Percentiles rank a stretch among this genome's conserved stretches.
phyloP scores from a whole-genome alignment of 2,329 filamentous ascomycete species.

The Aspergillus piperis region DNA sequence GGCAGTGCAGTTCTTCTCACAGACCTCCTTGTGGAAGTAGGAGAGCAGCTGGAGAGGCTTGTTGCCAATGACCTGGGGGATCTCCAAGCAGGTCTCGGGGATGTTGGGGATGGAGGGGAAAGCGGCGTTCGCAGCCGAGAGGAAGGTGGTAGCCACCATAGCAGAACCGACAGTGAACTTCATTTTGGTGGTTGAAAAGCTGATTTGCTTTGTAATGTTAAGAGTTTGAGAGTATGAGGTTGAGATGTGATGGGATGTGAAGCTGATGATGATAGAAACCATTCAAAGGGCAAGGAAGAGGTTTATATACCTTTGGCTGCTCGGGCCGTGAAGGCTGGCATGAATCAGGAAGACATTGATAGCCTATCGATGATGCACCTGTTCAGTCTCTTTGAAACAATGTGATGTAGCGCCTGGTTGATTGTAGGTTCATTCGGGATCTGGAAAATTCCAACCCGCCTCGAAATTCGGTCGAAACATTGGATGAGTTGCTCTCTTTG shows the following conservation, averaged over 20 bases:
- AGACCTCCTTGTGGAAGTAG: conserved; percentile 15
- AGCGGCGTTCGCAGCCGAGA: neutral
- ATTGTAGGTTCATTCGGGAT: no score
- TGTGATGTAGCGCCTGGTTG: no score
- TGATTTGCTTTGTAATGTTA: neutral
- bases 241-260: neutral
- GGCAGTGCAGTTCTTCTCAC: conserved; percentile 15
- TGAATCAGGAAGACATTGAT: neutral
- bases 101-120: conserved; percentile 2
- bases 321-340: no score
- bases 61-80: conserved; percentile 13
- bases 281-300: neutral
- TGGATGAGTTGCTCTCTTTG: no score
- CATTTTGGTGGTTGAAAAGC: neutral
- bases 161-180: conserved; percentile 1
- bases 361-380: neutral
- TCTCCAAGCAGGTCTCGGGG: conserved; percentile 10
- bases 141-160: neutral
- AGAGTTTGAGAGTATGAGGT: neutral
- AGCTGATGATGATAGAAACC: neutral
- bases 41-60: conserved; percentile 12
- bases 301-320: neutral
- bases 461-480: no score
- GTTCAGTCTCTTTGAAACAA: no score
- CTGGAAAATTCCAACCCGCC: no score